Base-by-base conservation (phyloP, 2,329 filamentous ascomycete genomes). In the Eutypa lata region DNA sequence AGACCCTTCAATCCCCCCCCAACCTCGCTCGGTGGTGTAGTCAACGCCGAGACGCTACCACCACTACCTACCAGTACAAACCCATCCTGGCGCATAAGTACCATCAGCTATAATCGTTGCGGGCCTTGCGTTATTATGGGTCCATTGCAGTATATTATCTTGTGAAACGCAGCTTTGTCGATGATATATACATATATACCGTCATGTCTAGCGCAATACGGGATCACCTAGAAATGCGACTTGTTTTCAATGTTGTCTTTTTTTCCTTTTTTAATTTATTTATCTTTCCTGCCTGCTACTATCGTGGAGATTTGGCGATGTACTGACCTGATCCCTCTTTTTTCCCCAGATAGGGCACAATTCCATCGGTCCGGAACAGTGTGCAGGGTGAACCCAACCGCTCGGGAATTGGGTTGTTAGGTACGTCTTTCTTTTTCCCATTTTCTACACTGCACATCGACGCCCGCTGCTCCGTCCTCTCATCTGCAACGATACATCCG, bases 401-500 rank as follows among this genome's bases (percentile, higher is more conserved):
- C 59, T 67, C 62, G 65, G 64, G 61, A 67, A 57, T 57, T 60
- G 54, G 54, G 57, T 63, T 54, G 56, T 54, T 50, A 65, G 63
- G 65, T 66, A 66, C 62, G 62, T 57, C 60, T 53, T 40, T 57
- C 52, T 54, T 57, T 55, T 55, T 52, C 54, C n/a, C 52, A 47
- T 57, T 53, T 53, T 51, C 52, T 50, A 47, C 57, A 53, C 54
- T 43, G 43, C 55, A 58, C 57, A 61, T 57, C 52, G 50, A 54
- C 51, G 52, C 47, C 52, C 54, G 44, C 54, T 56, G 53, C 56
- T 57, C 60, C 58, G 57, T 53, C 61, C 54, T 58, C 55, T 60
- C 65, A 63, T 65, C 62, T 68, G 64, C 63, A 68, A 68, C 65
- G 65, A 68, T 68, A 63, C 65, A 66, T 68, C 54, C 60, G 58